Percentiles rank a stretch among this genome's conserved stretches.
These are phyloP conservation scores for Fomitopsis pinicola DNA, from an alignment of 1,284 basidiomycete species.

Conservation along the genomic window DNA sequence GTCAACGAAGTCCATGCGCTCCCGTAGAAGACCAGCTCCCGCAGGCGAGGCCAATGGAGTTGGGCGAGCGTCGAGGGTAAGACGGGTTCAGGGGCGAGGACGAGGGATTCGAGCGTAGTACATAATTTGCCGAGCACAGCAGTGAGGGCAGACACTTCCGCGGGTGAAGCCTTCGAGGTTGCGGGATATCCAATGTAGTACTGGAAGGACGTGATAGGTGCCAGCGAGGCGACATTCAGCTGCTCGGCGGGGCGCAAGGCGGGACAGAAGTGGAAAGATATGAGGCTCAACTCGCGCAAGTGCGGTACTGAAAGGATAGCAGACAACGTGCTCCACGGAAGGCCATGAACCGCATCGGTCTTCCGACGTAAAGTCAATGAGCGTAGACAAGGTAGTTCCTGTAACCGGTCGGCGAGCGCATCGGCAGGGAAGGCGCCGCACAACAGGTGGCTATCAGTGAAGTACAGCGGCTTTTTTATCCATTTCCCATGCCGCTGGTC, in stretches of 20 bases:
- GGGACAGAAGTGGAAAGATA: neutral
- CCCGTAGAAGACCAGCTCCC: neutral
- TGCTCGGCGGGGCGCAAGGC: neutral
- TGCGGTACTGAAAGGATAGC: neutral
- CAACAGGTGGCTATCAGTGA: neutral
- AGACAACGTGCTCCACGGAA: neutral
- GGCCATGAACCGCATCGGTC: neutral
- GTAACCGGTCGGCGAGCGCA: neutral
- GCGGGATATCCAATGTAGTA: neutral
- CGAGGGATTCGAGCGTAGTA: neutral
- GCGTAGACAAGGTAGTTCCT: neutral
- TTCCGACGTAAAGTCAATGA: neutral
- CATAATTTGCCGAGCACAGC: neutral
- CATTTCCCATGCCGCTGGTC: neutral
- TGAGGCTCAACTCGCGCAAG: neutral
- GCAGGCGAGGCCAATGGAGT: neutral
- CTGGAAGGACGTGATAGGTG: neutral
- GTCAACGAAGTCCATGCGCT: neutral
- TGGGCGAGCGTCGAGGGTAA: neutral
- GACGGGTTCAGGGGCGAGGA: neutral
- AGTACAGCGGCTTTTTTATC: neutral
- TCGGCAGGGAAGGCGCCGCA: neutral
- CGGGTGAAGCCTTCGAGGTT: neutral
- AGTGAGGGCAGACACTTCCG: neutral
- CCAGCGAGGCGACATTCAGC: neutral